Base-by-base conservation (phyloP, 116 monocot genomes). In the Papilionanthe hybrid region DNA sequence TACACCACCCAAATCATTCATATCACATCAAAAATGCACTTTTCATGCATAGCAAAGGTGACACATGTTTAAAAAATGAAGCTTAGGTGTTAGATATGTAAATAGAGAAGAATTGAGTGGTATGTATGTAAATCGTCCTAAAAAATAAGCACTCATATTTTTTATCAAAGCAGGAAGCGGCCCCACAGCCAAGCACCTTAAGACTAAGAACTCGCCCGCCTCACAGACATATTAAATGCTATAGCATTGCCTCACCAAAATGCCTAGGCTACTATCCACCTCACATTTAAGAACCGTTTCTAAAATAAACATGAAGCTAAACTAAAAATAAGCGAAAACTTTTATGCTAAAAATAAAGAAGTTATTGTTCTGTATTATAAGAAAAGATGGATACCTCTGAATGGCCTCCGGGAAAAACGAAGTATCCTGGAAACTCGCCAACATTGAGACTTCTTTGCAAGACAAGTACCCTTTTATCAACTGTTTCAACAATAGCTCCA, bases 331-430 rank as follows among this genome's bases (percentile, higher is more conserved):
- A 25, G 22, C 2, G 20, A 19, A 58, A 58, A 5, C 58, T 23
- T 63, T 8, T 9, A 63, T 22, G 9, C 22, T 63, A 6, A 23
- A 7, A 5, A 63, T 1, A 63, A 63, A 63, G 58, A 58, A 20
- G 58, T 19, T 22, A 58, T 22, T 58, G 22, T n/a, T 58, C 22
- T 69, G n/a, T 9, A 73, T 22, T 43, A 3, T 22, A 73, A 43
- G 22, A 73, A 43, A 7, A 44, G 41, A 73, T 44, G 19, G 22
- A 55, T 90, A 98, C 98, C 98, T 98, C 98, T 53, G 94, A 92
- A 81, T 98, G 94, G 5, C 98, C 98, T 77, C 94, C 98, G 78
- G 98, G 98, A 77, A 98, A 98, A 79, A 98, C 92, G 82, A 83
- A 98, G 66, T 92, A 90, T 55, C 98, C 98, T 55, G 98, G 98